These are phyloP conservation scores for Puccinia sorghi DNA, from an alignment of 1,284 basidiomycete genomes.

Conservation along the genomic window DNA sequence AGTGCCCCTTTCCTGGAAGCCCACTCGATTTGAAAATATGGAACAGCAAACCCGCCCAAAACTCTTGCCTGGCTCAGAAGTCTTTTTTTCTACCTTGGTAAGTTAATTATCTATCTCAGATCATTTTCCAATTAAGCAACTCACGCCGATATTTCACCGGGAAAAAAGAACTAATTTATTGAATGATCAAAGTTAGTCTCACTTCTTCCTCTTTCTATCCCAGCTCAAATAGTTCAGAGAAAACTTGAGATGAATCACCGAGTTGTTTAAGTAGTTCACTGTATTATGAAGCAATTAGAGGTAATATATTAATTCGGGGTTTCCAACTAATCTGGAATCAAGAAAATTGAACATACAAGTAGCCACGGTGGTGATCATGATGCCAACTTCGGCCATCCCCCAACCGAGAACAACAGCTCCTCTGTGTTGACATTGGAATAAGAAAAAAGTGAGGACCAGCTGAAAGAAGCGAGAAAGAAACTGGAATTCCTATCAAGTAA, in stretches of 20 bases:
- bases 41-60: slow-evolving; percentile 66
- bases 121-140: not conserved
- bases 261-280: slow-evolving; percentile 47
- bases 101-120: not conserved
- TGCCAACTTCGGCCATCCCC: slow-evolving; percentile 53
- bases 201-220: not conserved
- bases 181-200: not conserved
- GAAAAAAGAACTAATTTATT: slow-evolving; percentile 39
- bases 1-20: slow-evolving; percentile 17
- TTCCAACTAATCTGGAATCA: not conserved
- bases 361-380: slow-evolving; percentile 50
- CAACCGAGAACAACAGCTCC: slow-evolving; percentile 56
- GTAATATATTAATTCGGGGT: not conserved
- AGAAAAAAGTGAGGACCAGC: not conserved
- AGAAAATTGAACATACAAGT: slow-evolving; percentile 55
- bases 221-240: not conserved
- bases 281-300: not conserved
- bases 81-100: slow-evolving; percentile 58
- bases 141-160: slow-evolving; percentile 43
- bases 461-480: not conserved
- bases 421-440: slow-evolving; percentile 55
- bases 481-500: not conserved
- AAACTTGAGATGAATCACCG: not conserved
- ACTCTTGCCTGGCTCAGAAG: slow-evolving; percentile 66
- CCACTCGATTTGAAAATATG: slow-evolving; percentile 67